These are phyloP conservation scores for Piloderma croceum DNA, from an alignment of 768 basidiomycete species.

Conservation along the genomic window DNA sequence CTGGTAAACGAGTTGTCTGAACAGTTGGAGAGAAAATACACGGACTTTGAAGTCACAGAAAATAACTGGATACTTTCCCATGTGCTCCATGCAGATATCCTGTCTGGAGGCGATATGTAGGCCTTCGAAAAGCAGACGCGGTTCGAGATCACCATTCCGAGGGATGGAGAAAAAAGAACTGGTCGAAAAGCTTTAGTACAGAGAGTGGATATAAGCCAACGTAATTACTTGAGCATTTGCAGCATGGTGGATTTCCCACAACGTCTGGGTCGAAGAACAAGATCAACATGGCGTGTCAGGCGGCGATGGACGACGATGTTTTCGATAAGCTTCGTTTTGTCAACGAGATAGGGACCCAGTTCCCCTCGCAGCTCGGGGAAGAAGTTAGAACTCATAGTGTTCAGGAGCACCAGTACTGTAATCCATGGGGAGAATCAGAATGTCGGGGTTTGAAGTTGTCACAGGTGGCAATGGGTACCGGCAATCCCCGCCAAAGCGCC, in stretches of 20 bases:
- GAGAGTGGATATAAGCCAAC: conserved; percentile 4
- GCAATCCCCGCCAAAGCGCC: too few species aligned
- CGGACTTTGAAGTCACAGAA: conserved; percentile 11
- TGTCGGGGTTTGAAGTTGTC: too few species aligned
- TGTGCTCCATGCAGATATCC: conserved; percentile 12
- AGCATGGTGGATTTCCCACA: conserved; percentile 14
- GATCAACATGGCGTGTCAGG: conserved; percentile 7
- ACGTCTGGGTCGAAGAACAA: conserved; percentile 13
- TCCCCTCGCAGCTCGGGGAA: conserved; percentile 8
- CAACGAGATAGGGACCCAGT: conserved; percentile 11
- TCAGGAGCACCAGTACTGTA: too few species aligned
- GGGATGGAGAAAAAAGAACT: conserved; percentile 13
- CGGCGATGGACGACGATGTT: conserved; percentile 8
- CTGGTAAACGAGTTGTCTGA: conserved; percentile 8
- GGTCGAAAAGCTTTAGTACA: too few species aligned
- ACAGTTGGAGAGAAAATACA: conserved; percentile 7
- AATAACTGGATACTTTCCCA: conserved; percentile 15
- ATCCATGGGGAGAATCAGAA: too few species aligned
- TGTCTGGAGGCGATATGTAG: conserved; percentile 11
- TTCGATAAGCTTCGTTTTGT: conserved; percentile 16
- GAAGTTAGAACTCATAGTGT: conserved; percentile 9
- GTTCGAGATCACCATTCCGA: conserved; percentile 8
- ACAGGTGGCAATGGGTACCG: too few species aligned
- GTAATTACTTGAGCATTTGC: conserved; percentile 15
- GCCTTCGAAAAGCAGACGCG: too few species aligned